Percentiles rank a stretch among this genome's conserved stretches.
These are phyloP conservation scores for Candida nitratophila DNA, from an alignment of 805 yeast genomes.

Conservation along the genomic window DNA sequence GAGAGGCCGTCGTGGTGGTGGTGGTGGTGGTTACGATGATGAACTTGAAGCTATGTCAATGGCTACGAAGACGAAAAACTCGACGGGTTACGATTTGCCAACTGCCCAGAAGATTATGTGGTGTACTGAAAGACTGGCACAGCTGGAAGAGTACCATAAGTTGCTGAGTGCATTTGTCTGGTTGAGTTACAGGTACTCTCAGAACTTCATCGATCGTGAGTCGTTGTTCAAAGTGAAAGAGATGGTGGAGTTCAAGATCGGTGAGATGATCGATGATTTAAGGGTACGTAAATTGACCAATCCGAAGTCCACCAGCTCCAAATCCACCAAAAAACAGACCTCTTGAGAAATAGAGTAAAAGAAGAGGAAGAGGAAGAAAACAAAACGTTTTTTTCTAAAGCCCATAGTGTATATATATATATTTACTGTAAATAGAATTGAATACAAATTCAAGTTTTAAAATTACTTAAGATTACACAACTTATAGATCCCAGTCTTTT, in stretches of 20 bases:
- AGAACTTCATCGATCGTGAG: constrained; percentile 66
- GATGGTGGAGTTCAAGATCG: constrained; percentile 57
- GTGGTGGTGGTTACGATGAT: background rate
- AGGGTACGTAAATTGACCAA: constrained; percentile 8
- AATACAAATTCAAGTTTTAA: no score
- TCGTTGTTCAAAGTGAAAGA: constrained; percentile 65
- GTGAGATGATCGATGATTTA: constrained; percentile 35
- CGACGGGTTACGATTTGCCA: background rate
- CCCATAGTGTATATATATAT: no score
- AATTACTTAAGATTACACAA: no score
- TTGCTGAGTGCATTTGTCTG: constrained; percentile 67
- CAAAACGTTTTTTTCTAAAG: background rate
- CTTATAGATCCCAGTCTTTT: constrained; percentile 39
- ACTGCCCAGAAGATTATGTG: background rate
- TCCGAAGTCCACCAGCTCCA: no score
- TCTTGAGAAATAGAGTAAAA: no score
- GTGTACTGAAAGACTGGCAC: constrained; percentile 13
- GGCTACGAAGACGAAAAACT: no score
- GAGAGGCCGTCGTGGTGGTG: background rate
- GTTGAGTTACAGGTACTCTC: constrained; percentile 84
- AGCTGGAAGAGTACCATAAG: constrained; percentile 62
- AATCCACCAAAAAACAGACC: no score
- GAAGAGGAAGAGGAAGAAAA: background rate
- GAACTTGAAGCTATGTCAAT: no score
- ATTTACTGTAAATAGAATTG: no score